Evolutionary conservation across 129 eudicot genomes (phyloP).

Genomic region (Pittosporum tobira): DNA sequence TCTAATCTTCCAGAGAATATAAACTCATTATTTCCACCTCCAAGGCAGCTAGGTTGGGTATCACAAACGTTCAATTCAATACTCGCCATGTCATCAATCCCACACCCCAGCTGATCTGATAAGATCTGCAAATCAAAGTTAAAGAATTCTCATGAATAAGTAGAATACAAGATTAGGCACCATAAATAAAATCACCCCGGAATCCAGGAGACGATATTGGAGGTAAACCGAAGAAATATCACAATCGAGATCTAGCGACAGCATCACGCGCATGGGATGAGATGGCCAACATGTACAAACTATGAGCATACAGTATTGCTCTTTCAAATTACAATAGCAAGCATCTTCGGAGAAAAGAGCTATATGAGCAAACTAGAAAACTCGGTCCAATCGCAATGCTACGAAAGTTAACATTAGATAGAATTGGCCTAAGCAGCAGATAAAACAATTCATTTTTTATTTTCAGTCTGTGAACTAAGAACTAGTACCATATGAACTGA

Average conservation of each 20-base stretch:
- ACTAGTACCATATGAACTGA: too few relatives aligned
- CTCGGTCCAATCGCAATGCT: too few relatives aligned
- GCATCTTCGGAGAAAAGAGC: too few relatives aligned
- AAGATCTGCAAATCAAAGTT: constrained; percentile 38
- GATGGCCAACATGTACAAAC: too few relatives aligned
- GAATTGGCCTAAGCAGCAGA: too few relatives aligned
- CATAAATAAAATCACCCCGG: not conserved
- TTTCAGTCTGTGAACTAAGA: too few relatives aligned
- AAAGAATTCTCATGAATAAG: not conserved
- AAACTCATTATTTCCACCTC: constrained; percentile 85
- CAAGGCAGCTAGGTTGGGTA: constrained; percentile 91
- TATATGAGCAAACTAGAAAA: too few relatives aligned
- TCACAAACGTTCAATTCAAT: constrained; percentile 84
- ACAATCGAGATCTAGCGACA: constrained; percentile 4
- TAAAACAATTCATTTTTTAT: too few relatives aligned
- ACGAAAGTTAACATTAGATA: too few relatives aligned
- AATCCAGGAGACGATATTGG: not conserved
- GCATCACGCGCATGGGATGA: not conserved
- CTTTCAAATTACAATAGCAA: too few relatives aligned
- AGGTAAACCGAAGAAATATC: not conserved
- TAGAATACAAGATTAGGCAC: not conserved
- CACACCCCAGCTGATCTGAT: constrained; percentile 68
- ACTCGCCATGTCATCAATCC: constrained; percentile 54
- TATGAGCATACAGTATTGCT: too few relatives aligned
- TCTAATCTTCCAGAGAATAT: constrained; percentile 95